Base-by-base conservation (phyloP, 2,329 filamentous ascomycete species). In the Epicoccum nigrum region DNA sequence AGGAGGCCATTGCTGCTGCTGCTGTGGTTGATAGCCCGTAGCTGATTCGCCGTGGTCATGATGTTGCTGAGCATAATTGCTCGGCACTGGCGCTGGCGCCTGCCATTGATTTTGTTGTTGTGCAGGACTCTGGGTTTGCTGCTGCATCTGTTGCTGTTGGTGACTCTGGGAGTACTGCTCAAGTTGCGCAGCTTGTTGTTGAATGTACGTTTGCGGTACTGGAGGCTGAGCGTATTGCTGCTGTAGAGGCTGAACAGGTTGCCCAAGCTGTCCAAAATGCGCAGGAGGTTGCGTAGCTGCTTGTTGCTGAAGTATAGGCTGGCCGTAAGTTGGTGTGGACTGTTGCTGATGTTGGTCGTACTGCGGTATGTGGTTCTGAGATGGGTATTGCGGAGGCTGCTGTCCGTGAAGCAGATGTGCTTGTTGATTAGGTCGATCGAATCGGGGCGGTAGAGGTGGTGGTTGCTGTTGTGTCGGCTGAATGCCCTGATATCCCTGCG, bases 401-500 rank as follows among this genome's bases (percentile, higher is more conserved):
- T 56, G 54, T n/a, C 43, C 58, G 19, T 56, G 59, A 21, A 50
- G 47, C 28, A 56, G 54, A 21, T 63, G 64, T 17, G 37, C 48
- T 32, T 57, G 59, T 37, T 54, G 55, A 7, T 38, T 23, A n/a
- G 31, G 16, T 12, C 60, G 40, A 12, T 58, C 59, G 9, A 43
- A 35, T 31, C 59, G 51, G n/a, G 59, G 53, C 8, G 47, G 51
- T n/a, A 60, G 51, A 30, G 49, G 56, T 13, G 56, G 58, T 16
- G 54, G 49, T 23, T 21, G 58, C 27, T 51, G 58, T 21, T 39
- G 54, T 12, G 31, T 52, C 37, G 58, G 35, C 31, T 67, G 60
- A 17, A 55, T 35, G 9, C 57, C 57, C 33, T 69, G 68, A 37
- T 62, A 62, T 4, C 56, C 64, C 20, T 70, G 64, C 15, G 54